A percentile compares a stretch with the other conserved stretches of the same genome.
phyloP scores from a whole-genome alignment of 371 early-diverging fungal species.

The Mucor sp. region DNA sequence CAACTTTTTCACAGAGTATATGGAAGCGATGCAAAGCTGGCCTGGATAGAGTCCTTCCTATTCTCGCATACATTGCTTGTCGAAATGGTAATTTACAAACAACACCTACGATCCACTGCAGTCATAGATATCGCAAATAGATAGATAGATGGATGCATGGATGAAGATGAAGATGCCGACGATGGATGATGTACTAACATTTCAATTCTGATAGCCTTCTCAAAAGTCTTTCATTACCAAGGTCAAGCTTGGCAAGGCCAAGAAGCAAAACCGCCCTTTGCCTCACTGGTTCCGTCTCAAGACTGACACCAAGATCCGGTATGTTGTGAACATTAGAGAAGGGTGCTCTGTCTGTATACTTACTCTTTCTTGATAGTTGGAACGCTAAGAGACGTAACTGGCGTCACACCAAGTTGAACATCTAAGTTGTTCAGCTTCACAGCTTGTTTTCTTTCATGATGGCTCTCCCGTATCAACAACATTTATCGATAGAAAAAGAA shows the following conservation, averaged over 20 bases:
- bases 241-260: slow-evolving; percentile 97
- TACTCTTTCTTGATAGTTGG: slow-evolving; percentile 63
- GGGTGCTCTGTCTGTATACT: too few relatives aligned
- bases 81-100: slow-evolving; percentile 12
- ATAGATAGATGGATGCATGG: background rate
- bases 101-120: background rate
- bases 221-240: slow-evolving; percentile 96
- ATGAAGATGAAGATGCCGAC: background rate
- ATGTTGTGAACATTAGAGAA: slow-evolving; percentile 5
- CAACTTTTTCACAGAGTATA: slow-evolving; percentile 9
- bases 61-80: slow-evolving; percentile 20
- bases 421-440: slow-evolving; percentile 56
- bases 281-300: slow-evolving; percentile 98
- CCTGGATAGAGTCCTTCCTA: slow-evolving; percentile 11
- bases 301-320: slow-evolving; percentile 94
- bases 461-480: background rate
- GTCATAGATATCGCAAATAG: background rate
- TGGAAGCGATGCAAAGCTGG: slow-evolving; percentile 2
- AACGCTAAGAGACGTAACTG: slow-evolving; percentile 99
- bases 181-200: background rate
- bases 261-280: slow-evolving; percentile 98
- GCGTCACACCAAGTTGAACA: slow-evolving; percentile 97
- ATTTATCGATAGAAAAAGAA: background rate
- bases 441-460: background rate
- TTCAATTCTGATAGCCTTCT: slow-evolving; percentile 69